Conservation (phyloP, 2,329 filamentous ascomycete genomes). For the Arachnomyces sp. region DNA sequence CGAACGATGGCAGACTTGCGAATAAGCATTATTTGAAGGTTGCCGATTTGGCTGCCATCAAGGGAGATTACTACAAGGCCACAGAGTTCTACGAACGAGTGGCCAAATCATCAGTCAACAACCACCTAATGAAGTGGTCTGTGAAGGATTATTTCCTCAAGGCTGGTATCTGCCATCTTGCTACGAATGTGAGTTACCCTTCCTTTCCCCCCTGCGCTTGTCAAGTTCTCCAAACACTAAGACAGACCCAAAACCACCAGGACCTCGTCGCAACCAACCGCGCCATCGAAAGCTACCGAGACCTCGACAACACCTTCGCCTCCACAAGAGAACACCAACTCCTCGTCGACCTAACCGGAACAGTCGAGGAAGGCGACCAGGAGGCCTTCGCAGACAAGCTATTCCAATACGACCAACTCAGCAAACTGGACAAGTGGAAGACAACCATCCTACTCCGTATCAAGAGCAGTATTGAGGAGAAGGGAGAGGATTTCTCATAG, state of each 20-base stretch:
- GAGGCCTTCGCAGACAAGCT: constrained; percentile 78
- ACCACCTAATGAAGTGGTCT: constrained; percentile 86
- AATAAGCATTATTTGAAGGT: constrained; percentile 93
- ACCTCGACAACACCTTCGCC: constrained; percentile 68
- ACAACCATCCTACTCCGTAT: constrained; percentile 72
- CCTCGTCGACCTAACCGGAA: constrained; percentile 64
- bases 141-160: constrained; percentile 96
- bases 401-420: constrained; percentile 85
- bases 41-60: constrained; percentile 74
- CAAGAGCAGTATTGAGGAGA: constrained; percentile 72
- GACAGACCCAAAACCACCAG: constrained; percentile 16
- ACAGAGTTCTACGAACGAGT: constrained; percentile 79
- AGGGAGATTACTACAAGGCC: constrained; percentile 75
- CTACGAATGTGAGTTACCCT: constrained; percentile 39
- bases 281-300: constrained; percentile 72
- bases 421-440: constrained; percentile 96
- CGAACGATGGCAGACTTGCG: constrained; percentile 52
- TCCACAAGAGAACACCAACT: constrained; percentile 74
- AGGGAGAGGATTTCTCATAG: constrained; percentile 60
- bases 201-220: constrained; percentile 1
- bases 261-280: constrained; percentile 72
- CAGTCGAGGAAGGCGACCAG: constrained; percentile 68
- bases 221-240: constrained; percentile 1
- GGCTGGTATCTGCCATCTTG: constrained; percentile 82
- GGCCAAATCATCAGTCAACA: constrained; percentile 66